Evolutionary conservation across 257 asterid genomes (phyloP), one percentile per base, ranked within the genome.

Genomic region (Penstemon barbatus): DNA sequence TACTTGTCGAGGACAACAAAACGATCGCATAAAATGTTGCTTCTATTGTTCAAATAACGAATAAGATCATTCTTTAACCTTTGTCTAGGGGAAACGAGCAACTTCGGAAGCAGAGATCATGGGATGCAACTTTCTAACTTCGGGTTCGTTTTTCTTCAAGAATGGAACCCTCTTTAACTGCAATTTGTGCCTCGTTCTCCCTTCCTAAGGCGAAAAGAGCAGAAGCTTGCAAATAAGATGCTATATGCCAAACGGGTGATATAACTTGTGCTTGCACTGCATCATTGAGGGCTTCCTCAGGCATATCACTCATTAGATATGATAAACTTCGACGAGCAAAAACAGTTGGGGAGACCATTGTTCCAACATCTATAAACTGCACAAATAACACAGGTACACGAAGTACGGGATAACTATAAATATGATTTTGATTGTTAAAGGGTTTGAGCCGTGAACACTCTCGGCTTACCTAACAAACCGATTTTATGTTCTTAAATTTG

Each of bases 201-300:
- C 84, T 87, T 67, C 84, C 89, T 37, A 87, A 41, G 43, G 90
- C 85, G 7, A 87, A 87, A 39, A 87, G 84, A 44, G 94, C 73
- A 8, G 94, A 83, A 43, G 94, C 85, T 58, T 87, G 94, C 42
- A 87, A 74, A 70, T 87, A 84, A 0, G 90, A 84, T 57, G 94
- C 94, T 33, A 87, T 79, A 41, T 87, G 94, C 94, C 94, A 87
- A 37, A 87, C 74, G 4, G 94, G 94, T 2, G 94, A 84, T 73
- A 84, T 82, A 8, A 84, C 90, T 62, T 82, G 94, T 12, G 90
- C 94, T 76, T 87, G 94, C 59, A 84, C 87, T 49, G 94, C 90
- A 48, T 87, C 94, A 8, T 87, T 65, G 3, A 84, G 87, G 41
- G 90, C 90, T 74, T 87, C 90, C 69, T 73, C 75, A 7, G 94